A percentile compares a stretch with the other conserved stretches of the same genome.
phyloP scores from a whole-genome alignment of 177 flowering plant genomes.

The Tripterygium wilfordii region DNA sequence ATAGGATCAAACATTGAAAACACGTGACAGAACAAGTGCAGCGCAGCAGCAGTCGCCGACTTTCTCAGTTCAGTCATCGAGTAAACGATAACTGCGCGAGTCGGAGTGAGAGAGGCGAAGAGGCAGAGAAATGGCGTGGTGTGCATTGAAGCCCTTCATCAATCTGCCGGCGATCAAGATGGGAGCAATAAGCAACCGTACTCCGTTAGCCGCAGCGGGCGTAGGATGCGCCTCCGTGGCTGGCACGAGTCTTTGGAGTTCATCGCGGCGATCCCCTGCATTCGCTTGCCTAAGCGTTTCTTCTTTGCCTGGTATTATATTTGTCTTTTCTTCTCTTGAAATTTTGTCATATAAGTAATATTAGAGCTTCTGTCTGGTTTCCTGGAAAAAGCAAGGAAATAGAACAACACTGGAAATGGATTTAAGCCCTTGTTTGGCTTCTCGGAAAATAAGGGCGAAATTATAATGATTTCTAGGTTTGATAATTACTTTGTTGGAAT shows the following conservation, averaged over 20 bases:
- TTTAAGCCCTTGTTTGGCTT: no score
- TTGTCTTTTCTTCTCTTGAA: neutral
- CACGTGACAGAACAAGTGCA: no score
- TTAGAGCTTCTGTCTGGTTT: neutral
- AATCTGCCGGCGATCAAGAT: conserved; percentile 42
- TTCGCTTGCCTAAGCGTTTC: conserved; percentile 57
- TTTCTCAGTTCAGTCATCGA: neutral
- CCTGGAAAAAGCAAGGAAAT: no score
- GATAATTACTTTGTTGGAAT: no score
- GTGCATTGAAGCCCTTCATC: conserved; percentile 30
- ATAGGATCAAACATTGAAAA: no score
- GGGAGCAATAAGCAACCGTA: conserved; percentile 29
- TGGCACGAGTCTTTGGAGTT: conserved; percentile 35
- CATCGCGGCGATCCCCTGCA: conserved; percentile 19
- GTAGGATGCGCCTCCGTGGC: conserved; percentile 50
- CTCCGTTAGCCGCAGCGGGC: conserved; percentile 41
- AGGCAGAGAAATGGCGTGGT: conserved; percentile 30
- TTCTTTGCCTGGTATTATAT: conserved; percentile 30
- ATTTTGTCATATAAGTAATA: neutral
- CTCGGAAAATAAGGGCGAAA: no score
- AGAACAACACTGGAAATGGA: no score
- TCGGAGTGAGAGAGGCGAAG: neutral
- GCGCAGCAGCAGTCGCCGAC: neutral
- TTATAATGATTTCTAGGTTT: no score
- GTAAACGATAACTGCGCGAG: neutral